Base-by-base conservation (phyloP, 2,329 filamentous ascomycete genomes). In the Colletotrichum sp. region DNA sequence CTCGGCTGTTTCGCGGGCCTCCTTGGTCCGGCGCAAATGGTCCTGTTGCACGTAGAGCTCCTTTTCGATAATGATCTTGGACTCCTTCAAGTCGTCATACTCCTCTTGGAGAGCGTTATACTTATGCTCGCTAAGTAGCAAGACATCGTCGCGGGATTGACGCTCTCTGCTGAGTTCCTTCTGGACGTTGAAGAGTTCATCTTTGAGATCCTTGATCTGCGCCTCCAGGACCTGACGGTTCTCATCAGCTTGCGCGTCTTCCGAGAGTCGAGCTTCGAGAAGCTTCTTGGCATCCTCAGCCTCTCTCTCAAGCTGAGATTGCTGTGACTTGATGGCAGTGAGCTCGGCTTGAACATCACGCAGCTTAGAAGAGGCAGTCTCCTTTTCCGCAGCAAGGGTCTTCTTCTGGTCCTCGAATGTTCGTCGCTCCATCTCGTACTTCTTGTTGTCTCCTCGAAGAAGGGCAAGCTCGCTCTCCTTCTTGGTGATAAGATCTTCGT, bases 1-100 rank as follows among this genome's bases (percentile, higher is more conserved):
- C 82, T 99, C 96, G 1, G 95, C 95, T 7, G 92, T 91, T 7
- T 93, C 90, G 36, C 95, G 92, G 63, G 95, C 94, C 83, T 98
- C 96, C 79, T 94, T 95, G 13, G 96, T 95, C 71, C 96, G 92
- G 49, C 97, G 93, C 62, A 98, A 90, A 13, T 95, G 94, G 82
- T 99, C 96, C 84, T 98, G 96, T 82, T 99, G 96, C 7, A 95
- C 94, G 83, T 99, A 99, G 83, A 99, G 93, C 85, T 99, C 96
- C 84, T 98, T 99, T 85, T 99, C 96, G 78, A 99, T 98, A 63
- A 93, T 98, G 80, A 98, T 98, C 85, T 99, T 99, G 32, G 95
- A 93, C 78, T 98, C 96, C 80, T 98, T 98, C 39, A 99, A 89
- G 39, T 92, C 91, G 66, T 98, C 93, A 80, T 93, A 98, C 79